A percentile compares a stretch with the other conserved stretches of the same genome.
Conservation (phyloP, 2,329 filamentous ascomycete species). For the Colletotrichum shisoi region DNA sequence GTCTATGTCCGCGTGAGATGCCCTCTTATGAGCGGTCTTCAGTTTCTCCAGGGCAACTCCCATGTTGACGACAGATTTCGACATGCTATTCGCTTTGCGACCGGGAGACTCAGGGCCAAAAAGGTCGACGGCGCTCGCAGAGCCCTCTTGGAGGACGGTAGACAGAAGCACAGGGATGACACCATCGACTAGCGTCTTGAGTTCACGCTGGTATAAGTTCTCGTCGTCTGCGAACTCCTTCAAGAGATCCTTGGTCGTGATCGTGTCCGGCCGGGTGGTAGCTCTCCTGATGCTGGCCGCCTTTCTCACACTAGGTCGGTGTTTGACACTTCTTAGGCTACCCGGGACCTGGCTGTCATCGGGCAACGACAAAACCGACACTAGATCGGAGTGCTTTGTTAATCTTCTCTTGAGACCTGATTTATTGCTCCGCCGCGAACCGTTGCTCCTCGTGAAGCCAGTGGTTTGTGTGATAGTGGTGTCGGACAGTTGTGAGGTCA, state of each 20-base stretch:
- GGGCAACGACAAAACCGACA: slow-evolving; percentile 86
- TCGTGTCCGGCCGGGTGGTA: slow-evolving; percentile 70
- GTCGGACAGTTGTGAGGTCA: slow-evolving; percentile 59
- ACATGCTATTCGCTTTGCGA: slow-evolving; percentile 68
- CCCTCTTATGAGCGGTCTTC: slow-evolving; percentile 78
- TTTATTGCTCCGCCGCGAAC: slow-evolving; percentile 59
- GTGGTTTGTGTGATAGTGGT: slow-evolving; percentile 64
- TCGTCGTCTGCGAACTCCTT: slow-evolving; percentile 85
- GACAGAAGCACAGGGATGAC: slow-evolving; percentile 92
- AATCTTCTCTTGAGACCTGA: slow-evolving; percentile 74
- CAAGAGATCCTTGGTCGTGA: slow-evolving; percentile 78
- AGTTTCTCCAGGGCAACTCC: slow-evolving; percentile 87
- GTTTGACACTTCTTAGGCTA: slow-evolving; percentile 74
- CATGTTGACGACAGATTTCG: slow-evolving; percentile 92
- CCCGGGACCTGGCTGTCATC: slow-evolving; percentile 63
- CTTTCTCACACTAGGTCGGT: slow-evolving; percentile 79
- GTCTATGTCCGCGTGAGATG: slow-evolving; percentile 76
- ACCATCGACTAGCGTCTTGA: slow-evolving; percentile 91
- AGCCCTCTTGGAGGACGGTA: slow-evolving; percentile 78
- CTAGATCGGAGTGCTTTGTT: slow-evolving; percentile 91
- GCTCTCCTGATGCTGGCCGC: slow-evolving; percentile 79
- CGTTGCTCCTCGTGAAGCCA: slow-evolving; percentile 56
- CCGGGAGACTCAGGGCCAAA: slow-evolving; percentile 66
- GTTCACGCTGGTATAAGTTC: slow-evolving; percentile 84
- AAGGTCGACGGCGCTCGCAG: slow-evolving; percentile 69